Evolutionary conservation across 768 basidiomycete species (phyloP).

Genomic region (Mycena vitilis): DNA sequence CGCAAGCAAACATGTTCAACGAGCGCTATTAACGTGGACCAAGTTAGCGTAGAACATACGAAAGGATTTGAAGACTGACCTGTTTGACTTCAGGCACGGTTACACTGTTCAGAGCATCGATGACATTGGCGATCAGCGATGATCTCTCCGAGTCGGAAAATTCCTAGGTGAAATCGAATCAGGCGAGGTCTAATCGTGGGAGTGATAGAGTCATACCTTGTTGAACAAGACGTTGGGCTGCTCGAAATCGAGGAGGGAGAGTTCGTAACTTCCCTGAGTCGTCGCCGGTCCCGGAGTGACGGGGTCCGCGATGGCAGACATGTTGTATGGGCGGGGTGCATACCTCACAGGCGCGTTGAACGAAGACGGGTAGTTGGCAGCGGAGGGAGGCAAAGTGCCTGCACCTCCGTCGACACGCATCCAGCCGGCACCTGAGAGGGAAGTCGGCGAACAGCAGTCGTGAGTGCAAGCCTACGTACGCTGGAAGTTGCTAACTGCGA

Average conservation of each 20-base stretch:
- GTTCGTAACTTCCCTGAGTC: conserved; percentile 15
- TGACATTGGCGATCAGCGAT: conserved; percentile 29
- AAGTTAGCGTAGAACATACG: neutral
- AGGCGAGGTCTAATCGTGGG: neutral
- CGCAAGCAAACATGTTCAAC: conserved; percentile 36
- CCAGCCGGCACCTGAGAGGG: conserved; percentile 29
- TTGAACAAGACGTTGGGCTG: conserved; percentile 32
- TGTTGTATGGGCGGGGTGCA: conserved; percentile 26
- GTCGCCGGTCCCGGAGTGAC: conserved; percentile 1
- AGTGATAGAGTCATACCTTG: conserved; percentile 9
- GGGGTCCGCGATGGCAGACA: conserved; percentile 32
- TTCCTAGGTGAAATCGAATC: conserved; percentile 12
- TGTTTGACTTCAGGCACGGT: conserved; percentile 23
- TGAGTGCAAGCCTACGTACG: conserved; percentile 10
- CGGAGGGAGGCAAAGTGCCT: conserved; percentile 21
- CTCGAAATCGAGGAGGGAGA: conserved; percentile 31
- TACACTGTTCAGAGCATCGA: conserved; percentile 23
- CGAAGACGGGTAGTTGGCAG: conserved; percentile 34
- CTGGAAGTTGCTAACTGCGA: conserved; percentile 31
- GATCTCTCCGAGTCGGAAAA: conserved; percentile 28
- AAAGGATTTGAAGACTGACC: conserved; percentile 11
- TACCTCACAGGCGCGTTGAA: conserved; percentile 25
- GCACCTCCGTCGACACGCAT: conserved; percentile 34
- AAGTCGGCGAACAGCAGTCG: neutral
- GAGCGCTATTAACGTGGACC: conserved; percentile 24